phyloP scores from a whole-genome alignment of 1,284 basidiomycete species.

The Ceratobasidium sp. region DNA sequence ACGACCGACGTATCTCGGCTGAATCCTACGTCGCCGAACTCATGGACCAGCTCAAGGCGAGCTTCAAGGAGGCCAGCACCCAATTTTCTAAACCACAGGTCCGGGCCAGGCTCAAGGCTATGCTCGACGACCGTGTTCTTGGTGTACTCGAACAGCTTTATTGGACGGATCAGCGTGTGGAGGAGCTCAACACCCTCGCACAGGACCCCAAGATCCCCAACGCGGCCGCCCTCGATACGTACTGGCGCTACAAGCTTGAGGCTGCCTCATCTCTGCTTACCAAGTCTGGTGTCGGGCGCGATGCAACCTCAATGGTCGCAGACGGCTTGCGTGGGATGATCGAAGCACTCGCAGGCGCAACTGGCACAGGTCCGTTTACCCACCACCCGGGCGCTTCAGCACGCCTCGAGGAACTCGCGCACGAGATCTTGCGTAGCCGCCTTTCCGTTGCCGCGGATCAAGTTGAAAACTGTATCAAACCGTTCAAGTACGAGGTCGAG shows the following conservation, averaged over 20 bases:
- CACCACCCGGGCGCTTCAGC: slow-evolving; percentile 90
- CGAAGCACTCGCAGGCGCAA: slow-evolving; percentile 74
- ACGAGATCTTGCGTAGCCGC: slow-evolving; percentile 90
- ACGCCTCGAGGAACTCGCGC: slow-evolving; percentile 90
- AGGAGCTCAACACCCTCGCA: slow-evolving; percentile 79
- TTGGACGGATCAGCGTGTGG: slow-evolving; percentile 89
- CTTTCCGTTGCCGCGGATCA: slow-evolving; percentile 95
- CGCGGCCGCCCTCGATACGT: slow-evolving; percentile 84
- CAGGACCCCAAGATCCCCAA: slow-evolving; percentile 73
- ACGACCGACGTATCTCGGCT: slow-evolving; percentile 92
- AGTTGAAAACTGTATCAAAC: slow-evolving; percentile 99
- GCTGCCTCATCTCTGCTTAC: slow-evolving; percentile 92
- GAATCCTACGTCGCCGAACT: slow-evolving; percentile 99
- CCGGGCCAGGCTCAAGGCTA: slow-evolving; percentile 85
- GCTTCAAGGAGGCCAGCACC: slow-evolving; percentile 87
- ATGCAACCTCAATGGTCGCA: slow-evolving; percentile 94
- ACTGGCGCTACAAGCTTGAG: slow-evolving; percentile 97
- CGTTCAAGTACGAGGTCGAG: slow-evolving; percentile 97
- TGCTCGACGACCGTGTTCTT: slow-evolving; percentile 97
- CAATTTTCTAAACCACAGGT: slow-evolving; percentile 93
- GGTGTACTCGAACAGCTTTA: slow-evolving; percentile 97
- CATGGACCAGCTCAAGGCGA: slow-evolving; percentile 90
- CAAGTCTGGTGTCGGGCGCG: slow-evolving; percentile 95
- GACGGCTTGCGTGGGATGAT: slow-evolving; percentile 91
- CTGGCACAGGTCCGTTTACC: slow-evolving; percentile 80